These are phyloP conservation scores for Fagopyrum homotropicum DNA, from an alignment of 148 eudicot genomes.

Conservation along the genomic window DNA sequence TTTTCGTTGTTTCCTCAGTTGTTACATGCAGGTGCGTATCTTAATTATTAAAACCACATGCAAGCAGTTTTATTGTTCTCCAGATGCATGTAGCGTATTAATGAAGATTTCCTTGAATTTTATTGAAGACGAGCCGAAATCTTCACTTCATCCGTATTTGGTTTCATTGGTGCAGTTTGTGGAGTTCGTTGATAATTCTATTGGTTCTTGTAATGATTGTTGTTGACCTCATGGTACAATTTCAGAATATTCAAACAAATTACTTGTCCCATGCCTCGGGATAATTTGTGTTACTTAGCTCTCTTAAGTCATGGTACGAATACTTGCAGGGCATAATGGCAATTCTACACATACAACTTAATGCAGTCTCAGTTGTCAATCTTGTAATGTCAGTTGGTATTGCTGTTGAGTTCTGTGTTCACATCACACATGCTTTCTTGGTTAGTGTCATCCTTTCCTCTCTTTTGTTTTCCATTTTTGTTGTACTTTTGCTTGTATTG, in stretches of 20 bases:
- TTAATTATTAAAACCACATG: slow-evolving; percentile 1
- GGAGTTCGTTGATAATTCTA: slow-evolving; percentile 88
- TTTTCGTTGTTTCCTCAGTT: slow-evolving; percentile 72
- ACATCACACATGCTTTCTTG: slow-evolving; percentile 98
- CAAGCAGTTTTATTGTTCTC: neutral
- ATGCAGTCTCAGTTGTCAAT: slow-evolving; percentile 97
- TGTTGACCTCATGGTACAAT: slow-evolving; percentile 79
- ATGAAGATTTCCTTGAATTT: slow-evolving; percentile 2
- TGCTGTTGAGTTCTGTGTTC: slow-evolving; percentile 97
- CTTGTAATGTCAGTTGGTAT: slow-evolving; percentile 98
- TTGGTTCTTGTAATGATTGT: slow-evolving; percentile 86
- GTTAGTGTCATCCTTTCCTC: slow-evolving; percentile 35
- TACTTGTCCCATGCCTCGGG: neutral
- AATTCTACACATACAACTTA: slow-evolving; percentile 79
- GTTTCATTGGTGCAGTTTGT: slow-evolving; percentile 43
- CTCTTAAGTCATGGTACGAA: slow-evolving; percentile 3
- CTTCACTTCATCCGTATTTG: slow-evolving; percentile 8
- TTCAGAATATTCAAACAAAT: slow-evolving; percentile 1
- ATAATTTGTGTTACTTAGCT: neutral
- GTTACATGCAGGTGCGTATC: slow-evolving; percentile 87
- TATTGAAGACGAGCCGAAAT: slow-evolving; percentile 12
- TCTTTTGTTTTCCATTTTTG: neutral
- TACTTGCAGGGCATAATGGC: slow-evolving; percentile 94
- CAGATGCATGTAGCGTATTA: neutral
- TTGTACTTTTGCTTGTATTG: neutral